Evolutionary conservation across 805 yeast species (phyloP), one percentile per base, ranked within the genome.

Genomic region (Huiozyma sinensis): DNA sequence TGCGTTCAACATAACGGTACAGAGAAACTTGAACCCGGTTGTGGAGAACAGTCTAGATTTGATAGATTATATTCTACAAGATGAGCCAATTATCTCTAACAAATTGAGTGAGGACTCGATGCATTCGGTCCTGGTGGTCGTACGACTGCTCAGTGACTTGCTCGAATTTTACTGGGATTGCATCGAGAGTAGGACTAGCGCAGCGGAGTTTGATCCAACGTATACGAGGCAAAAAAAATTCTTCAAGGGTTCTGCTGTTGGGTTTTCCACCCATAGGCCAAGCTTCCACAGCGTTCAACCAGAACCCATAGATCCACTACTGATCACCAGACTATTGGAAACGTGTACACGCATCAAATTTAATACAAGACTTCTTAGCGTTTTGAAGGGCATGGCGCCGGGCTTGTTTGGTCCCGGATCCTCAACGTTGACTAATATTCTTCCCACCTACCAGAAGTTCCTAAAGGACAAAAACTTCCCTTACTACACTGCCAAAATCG

Each of bases 71-170:
- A 28, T 50, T 9, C 32, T 49, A 11, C 40, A 45, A 28, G 40
- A 45, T 40, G 44, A 44, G 17, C 33, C 30, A 1, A 44, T 51
- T 2, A 42, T 36, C 2, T 42, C 48, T 1, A 32, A 42, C 4
- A 39, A 42, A 7, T 17, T 47, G 9, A 39, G 38, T 8, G 47
- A 44, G n/a, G 52, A 48, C 17, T 39, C 53, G 5, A 42, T 47
- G n/a, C 49, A 49, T 28, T 53, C 77, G 0, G 49, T 69, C 1
- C 50, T 64, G n/a, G 52, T 67, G 1, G 39, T 71, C 3, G 46
- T 70, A 7, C 56, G 68, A 42, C 56, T 73, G 28, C 40, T 71
- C 31, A 58, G 68, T 5, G 70, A 67, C 44, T 47, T 67, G n/a
- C 48, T 60, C 6, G 70, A 66, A 44, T 50, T 53, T 17, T 57